A percentile compares a stretch with the other conserved stretches of the same genome.
Conservation (phyloP, 257 asterid species). For the Mentha longifolia region DNA sequence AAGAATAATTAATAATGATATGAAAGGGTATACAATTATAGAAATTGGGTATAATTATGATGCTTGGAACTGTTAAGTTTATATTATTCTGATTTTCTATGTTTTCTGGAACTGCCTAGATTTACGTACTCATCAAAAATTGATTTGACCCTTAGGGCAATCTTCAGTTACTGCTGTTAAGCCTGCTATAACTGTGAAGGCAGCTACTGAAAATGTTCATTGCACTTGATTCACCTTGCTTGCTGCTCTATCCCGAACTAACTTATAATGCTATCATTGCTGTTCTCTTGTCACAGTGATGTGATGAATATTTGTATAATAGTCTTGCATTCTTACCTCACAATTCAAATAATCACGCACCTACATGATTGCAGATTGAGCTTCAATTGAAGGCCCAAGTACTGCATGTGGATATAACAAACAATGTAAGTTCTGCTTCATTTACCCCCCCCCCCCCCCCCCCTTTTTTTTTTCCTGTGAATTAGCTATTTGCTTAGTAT, state of each 20-base stretch:
- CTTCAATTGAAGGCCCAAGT: conserved; percentile 69
- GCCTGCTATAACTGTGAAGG: too few relatives aligned
- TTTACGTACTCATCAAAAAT: background rate
- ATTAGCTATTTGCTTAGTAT: background rate
- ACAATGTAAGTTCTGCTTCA: conserved; percentile 56
- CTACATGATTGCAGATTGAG: conserved; percentile 61
- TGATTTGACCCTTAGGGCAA: background rate
- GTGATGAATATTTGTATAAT: conserved; percentile 21
- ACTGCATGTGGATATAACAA: conserved; percentile 75
- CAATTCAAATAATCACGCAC: conserved; percentile 20
- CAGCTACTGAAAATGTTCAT: background rate
- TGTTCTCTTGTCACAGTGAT: background rate
- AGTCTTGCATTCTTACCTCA: conserved; percentile 25
- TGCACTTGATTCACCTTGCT: conserved; percentile 6
- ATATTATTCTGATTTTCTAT: conserved; percentile 2
- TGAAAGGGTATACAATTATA: background rate
- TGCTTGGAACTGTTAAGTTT: conserved; percentile 4
- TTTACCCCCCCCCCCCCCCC: background rate
- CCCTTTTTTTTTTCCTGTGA: background rate
- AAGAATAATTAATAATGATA: too few relatives aligned
- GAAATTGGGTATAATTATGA: background rate
- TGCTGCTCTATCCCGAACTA: conserved; percentile 16
- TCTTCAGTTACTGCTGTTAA: conserved; percentile 18
- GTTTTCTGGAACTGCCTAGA: background rate
- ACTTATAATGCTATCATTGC: background rate